Conservation (phyloP, 306 rosid genomes). For the Mimosa bimucronata region DNA sequence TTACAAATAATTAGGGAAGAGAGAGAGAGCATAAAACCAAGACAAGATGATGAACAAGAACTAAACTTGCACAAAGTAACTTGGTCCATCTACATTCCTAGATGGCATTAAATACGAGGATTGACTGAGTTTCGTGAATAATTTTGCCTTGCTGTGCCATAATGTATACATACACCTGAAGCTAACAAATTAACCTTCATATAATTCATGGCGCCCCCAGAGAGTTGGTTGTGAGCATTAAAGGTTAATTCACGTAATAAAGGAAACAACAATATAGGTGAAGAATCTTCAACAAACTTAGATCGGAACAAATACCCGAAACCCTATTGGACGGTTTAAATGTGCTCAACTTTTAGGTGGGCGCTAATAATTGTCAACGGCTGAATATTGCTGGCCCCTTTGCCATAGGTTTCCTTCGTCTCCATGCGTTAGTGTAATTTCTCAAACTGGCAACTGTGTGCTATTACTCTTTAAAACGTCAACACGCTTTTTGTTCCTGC, state of each 20-base stretch:
- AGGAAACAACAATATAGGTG: background rate
- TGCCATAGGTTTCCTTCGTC: background rate
- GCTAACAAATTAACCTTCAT: background rate
- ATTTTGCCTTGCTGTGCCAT: background rate
- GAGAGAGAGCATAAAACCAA: background rate
- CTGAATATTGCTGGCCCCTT: background rate
- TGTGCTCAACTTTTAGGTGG: conserved; percentile 10
- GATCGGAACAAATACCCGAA: background rate
- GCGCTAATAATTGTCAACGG: conserved; percentile 4
- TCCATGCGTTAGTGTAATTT: background rate
- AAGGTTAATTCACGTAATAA: background rate
- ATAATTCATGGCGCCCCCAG: background rate
- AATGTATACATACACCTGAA: background rate
- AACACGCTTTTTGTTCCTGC: background rate
- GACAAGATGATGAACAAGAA: background rate
- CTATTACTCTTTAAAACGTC: background rate
- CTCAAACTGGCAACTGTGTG: background rate
- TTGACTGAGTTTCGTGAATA: background rate
- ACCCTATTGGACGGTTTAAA: background rate
- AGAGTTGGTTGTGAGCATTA: conserved; percentile 11
- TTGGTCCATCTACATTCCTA: background rate
- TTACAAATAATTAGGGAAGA: background rate
- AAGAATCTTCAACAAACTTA: background rate
- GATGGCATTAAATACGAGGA: background rate
- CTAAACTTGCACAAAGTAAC: background rate